Evolutionary conservation across 2,329 filamentous ascomycete species (phyloP).

Genomic region (Periconia digitata): DNA sequence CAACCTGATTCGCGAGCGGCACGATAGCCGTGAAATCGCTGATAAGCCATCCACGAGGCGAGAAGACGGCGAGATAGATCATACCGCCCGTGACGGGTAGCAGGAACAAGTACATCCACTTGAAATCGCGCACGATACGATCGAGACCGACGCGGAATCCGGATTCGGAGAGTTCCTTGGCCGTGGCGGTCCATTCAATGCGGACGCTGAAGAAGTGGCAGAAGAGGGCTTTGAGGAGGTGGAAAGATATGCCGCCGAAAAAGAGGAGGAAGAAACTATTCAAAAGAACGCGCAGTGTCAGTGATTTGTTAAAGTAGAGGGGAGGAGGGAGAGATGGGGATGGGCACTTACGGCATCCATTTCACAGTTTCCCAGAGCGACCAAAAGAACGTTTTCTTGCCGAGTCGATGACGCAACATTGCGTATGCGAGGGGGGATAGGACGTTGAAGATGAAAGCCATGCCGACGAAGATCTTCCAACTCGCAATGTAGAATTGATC

Average conservation of each 20-base stretch:
- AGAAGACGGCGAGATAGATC: constrained; percentile 66
- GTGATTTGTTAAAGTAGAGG: neutral
- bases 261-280: constrained; percentile 69
- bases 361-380: constrained; percentile 60
- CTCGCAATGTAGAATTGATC: constrained; percentile 78
- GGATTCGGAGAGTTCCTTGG: constrained; percentile 77
- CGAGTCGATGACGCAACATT: constrained; percentile 62
- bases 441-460: constrained; percentile 65
- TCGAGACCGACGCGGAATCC: constrained; percentile 85
- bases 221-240: constrained; percentile 76
- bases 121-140: constrained; percentile 76
- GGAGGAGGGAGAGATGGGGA: neutral
- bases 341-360: constrained; percentile 52
- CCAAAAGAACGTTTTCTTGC: constrained; percentile 54
- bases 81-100: constrained; percentile 64
- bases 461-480: constrained; percentile 65
- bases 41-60: constrained; percentile 60
- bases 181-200: constrained; percentile 81
- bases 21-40: constrained; percentile 65
- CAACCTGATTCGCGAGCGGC: constrained; percentile 70
- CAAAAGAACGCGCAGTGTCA: neutral
- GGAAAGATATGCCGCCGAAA: constrained; percentile 76
- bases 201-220: constrained; percentile 83
- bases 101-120: constrained; percentile 62
- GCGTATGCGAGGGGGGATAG: constrained; percentile 63